Base-by-base conservation (phyloP, 2,329 filamentous ascomycete genomes). In the Capronia epimyces region DNA sequence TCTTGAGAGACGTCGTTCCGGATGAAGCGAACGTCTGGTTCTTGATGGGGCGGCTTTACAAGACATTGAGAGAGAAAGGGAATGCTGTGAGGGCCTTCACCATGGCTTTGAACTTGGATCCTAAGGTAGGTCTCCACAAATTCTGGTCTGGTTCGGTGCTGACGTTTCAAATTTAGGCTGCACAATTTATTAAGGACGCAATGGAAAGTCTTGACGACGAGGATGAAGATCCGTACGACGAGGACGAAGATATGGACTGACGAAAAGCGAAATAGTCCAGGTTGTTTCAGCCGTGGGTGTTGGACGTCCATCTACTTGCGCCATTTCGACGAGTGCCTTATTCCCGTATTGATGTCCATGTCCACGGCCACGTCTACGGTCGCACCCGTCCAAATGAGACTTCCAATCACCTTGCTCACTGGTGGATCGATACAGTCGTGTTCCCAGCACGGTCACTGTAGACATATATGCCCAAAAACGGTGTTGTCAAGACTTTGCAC, bases 11-110 rank as follows among this genome's bases (percentile, higher is more conserved):
- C 61, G 77, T 95, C 56, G 90, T 89, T 3, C 91, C 93, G 0
- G 90, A 98, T 64, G 91, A 97, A 68, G 88, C 91, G 3, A 95
- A 90, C 63, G 90, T 98, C 31, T 93, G 96, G 71, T 98, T 96
- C 73, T 74, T 95, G 56, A 81, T 98, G 32, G 94, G 90, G 5
- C 71, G 70, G 57, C 61, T 81, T 51, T 81, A 80, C 67, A 83
- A 83, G 67, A 76, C 74, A 60, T 60, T 82, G 50, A 68, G 74
- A 24, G 74, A 82, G 52, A 78, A 78, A 62, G 82, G 83, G 55
- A 78, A 83, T 62, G 90, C 93, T n/a, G 87, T 98, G 53, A 84
- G 86, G 53, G 89, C 96, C 68, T 95, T 95, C 66, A 98, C 93
- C 5, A 91, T 90, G 67, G 93, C 93, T 15, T 74, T 97, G 64